phyloP scores from a whole-genome alignment of 192 early-diverging fungal species.

The Spizellomyces punctatus region DNA sequence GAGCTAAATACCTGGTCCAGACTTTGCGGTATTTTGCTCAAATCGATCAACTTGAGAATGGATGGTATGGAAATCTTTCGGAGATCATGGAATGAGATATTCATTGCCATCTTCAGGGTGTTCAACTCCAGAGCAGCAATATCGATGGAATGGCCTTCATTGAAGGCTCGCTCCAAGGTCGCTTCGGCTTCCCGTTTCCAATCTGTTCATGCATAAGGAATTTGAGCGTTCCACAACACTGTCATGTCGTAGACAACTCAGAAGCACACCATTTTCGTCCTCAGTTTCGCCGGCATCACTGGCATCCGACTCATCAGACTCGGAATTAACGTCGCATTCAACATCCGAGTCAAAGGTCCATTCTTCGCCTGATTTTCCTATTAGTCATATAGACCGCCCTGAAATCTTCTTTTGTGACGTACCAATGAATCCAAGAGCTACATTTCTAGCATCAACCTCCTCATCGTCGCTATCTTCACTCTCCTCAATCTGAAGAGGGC shows the following conservation, averaged over 20 bases:
- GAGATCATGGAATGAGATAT: conserved; percentile 80
- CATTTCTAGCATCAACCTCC: conserved; percentile 52
- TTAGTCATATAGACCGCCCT: background rate
- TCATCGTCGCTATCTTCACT: conserved; percentile 51
- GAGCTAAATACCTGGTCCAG: background rate
- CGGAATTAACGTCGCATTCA: conserved; percentile 8
- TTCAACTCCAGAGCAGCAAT: conserved; percentile 83
- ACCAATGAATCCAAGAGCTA: conserved; percentile 54
- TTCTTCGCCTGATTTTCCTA: background rate
- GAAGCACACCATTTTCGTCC: conserved; percentile 24
- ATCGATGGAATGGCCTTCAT: conserved; percentile 72
- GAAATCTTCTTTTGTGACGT: conserved; percentile 26
- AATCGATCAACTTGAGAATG: conserved; percentile 66
- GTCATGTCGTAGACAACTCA: background rate
- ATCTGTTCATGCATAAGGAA: conserved; percentile 34
- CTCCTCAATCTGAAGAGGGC: conserved; percentile 39
- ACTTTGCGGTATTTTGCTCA: conserved; percentile 36
- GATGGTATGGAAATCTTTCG: conserved; percentile 73
- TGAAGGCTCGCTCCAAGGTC: conserved; percentile 81
- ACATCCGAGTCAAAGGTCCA: background rate
- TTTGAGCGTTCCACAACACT: background rate
- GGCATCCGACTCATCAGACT: conserved; percentile 13
- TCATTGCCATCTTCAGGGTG: conserved; percentile 82
- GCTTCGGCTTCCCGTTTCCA: conserved; percentile 71
- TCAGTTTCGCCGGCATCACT: conserved; percentile 20